Conservation (phyloP, 2,329 filamentous ascomycete genomes). For the Pseudogymnoascus sp. region DNA sequence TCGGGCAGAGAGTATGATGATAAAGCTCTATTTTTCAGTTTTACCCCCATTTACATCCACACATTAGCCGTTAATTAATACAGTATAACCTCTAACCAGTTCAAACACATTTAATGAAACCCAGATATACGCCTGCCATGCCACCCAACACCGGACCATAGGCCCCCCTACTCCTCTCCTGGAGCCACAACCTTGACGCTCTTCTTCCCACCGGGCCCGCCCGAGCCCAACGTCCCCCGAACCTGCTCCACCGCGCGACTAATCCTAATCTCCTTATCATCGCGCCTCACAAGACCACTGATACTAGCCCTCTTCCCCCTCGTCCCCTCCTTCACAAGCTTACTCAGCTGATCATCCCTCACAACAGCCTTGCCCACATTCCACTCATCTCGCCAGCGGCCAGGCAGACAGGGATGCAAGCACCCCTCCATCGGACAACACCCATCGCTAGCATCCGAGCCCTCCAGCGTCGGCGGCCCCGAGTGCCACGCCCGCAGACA, state of each 20-base stretch:
- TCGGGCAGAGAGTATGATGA: not conserved
- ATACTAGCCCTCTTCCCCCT: slow-evolving; percentile 13
- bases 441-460: slow-evolving; percentile 38
- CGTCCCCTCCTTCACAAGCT: slow-evolving; percentile 20
- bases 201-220: slow-evolving; percentile 37
- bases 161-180: slow-evolving; percentile 15
- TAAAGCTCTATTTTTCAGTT: not conserved
- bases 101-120: not conserved
- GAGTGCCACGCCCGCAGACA: slow-evolving; percentile 54
- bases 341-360: slow-evolving; percentile 31
- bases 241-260: slow-evolving; percentile 54
- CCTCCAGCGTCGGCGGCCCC: slow-evolving; percentile 15
- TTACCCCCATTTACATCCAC: not conserved
- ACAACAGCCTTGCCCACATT: slow-evolving; percentile 23
- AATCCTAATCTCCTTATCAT: slow-evolving; percentile 47
- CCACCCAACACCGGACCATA: not conserved
- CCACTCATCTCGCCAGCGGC: slow-evolving; percentile 41
- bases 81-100: not conserved
- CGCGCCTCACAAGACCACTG: slow-evolving; percentile 33
- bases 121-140: not conserved
- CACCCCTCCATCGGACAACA: slow-evolving; percentile 59
- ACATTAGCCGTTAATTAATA: slow-evolving; percentile 2
- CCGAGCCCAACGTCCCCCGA: slow-evolving; percentile 39
- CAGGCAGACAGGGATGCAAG: slow-evolving; percentile 53
- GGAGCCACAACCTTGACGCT: slow-evolving; percentile 51